phyloP scores from a whole-genome alignment of 306 rosid species.

The Fragaria nilgerrensis region DNA sequence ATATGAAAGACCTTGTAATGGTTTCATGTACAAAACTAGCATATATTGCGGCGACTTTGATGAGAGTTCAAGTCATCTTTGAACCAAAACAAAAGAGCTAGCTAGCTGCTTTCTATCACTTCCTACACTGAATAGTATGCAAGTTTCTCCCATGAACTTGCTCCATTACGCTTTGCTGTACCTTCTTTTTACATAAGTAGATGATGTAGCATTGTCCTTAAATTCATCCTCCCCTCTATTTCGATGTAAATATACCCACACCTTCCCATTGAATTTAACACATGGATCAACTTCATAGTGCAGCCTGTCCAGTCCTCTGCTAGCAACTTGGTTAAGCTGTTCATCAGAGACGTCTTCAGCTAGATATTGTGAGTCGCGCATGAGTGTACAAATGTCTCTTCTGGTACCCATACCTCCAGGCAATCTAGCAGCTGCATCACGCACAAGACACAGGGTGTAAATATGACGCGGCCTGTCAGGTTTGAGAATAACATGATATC shows the following conservation, averaged over 20 bases:
- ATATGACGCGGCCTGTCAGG: constrained; percentile 58
- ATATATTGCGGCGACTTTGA: background rate
- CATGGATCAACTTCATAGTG: constrained; percentile 72
- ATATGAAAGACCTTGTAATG: background rate
- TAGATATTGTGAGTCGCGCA: constrained; percentile 64
- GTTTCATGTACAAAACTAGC: background rate
- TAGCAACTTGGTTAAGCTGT: constrained; percentile 52
- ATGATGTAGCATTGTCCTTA: constrained; percentile 64
- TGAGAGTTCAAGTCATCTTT: background rate
- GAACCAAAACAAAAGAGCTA: constrained; percentile 12
- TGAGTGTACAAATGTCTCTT: constrained; percentile 63
- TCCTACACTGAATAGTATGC: background rate
- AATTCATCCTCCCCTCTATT: constrained; percentile 70
- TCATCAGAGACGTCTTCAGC: constrained; percentile 61
- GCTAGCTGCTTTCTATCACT: background rate
- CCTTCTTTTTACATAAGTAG: constrained; percentile 45
- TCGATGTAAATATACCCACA: constrained; percentile 72
- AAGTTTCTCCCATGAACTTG: background rate
- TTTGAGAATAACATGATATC: constrained; percentile 65
- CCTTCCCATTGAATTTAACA: constrained; percentile 56
- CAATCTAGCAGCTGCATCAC: constrained; percentile 78
- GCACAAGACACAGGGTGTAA: constrained; percentile 56
- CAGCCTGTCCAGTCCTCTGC: constrained; percentile 60
- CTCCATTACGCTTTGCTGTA: background rate
- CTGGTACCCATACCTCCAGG: constrained; percentile 75